Evolutionary conservation across 1,284 basidiomycete genomes (phyloP).

Genomic region (Boletus sp.): DNA sequence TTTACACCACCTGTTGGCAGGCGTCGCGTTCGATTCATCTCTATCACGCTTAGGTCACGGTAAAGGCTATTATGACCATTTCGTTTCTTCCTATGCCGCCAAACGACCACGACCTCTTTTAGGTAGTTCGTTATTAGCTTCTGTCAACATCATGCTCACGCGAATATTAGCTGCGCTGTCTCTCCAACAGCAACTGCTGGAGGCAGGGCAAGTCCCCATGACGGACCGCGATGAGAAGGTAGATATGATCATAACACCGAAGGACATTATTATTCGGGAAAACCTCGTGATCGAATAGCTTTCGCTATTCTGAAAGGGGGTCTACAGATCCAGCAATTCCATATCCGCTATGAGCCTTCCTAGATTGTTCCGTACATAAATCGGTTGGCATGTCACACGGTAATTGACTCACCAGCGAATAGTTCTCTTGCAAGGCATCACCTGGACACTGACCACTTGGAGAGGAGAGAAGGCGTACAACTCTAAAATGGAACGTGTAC

Average conservation of each 20-base stretch:
- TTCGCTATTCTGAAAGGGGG: conserved; percentile 1
- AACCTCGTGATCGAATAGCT: conserved; percentile 18
- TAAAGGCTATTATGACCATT: conserved; percentile 77
- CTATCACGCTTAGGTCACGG: conserved; percentile 72
- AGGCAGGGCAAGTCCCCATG: conserved; percentile 51
- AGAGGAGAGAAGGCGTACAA: conserved; percentile 31
- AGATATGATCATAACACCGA: conserved; percentile 60
- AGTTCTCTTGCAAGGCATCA: conserved; percentile 22
- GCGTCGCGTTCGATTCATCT: conserved; percentile 72
- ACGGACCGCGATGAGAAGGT: conserved; percentile 63
- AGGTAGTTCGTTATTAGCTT: conserved; percentile 37
- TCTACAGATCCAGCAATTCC: conserved; percentile 4
- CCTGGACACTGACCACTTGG: conserved; percentile 21
- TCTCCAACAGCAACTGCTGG: conserved; percentile 62
- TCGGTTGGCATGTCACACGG: conserved; percentile 15
- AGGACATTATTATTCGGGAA: conserved; percentile 33
- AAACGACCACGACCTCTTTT: conserved; percentile 46
- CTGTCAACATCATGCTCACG: conserved; percentile 13
- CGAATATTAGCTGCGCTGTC: conserved; percentile 52
- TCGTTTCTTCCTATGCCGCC: conserved; percentile 52
- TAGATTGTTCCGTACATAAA: conserved; percentile 11
- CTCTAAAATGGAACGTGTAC: conserved; percentile 22
- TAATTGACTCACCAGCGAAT: conserved; percentile 29
- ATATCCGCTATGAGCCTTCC: conserved; percentile 26
- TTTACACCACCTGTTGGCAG: conserved; percentile 34